Evolutionary conservation across 352 stramenopile genomes (phyloP), one percentile per base, ranked within the genome.

Genomic region (Albugo laibachii): DNA sequence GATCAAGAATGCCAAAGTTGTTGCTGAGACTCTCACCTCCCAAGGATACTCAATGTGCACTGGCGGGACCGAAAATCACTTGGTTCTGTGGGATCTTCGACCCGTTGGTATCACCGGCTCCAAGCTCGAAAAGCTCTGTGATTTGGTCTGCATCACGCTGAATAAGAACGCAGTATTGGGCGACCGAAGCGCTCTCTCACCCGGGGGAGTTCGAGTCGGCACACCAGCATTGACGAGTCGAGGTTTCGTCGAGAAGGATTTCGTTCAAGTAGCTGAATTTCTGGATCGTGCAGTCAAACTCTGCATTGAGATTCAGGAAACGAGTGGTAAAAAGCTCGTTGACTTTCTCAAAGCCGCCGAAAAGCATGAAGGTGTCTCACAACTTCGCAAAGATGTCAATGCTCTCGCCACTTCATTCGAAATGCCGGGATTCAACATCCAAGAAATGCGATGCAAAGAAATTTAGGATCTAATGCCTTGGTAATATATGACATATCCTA

Each of bases 101-200:
- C 88, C 92, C 11, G 56, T 88, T 53, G 83, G 81, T 45, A 69
- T 99, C 38, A 98, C 93, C 41, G 95, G 95, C 62, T 95, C 88
- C 42, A 99, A 98, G 76, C 83, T 99, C 31, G 93, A 99, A 72
- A 98, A 97, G 65, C 74, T 98, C 5, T 97, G 94, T 56, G 95
- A 99, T 61, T 64, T 91, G 39, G 89, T 94, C 12, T 85, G 83
- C 64, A 99, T 99, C 57, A 98, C 95, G 42, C 74, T 98, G 2
- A 99, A 99, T 77, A 99, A 99, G 77, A 99, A 99, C 68, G 94
- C 93, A 15, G 85, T 99, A 16, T 71, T 94, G 36, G 94, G 95
- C 40, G 94, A 98, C 72, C 74, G 87, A 48, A 97, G 84, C 21
- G 94, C 95, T 31, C 58, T 98, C 24, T 96, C 92, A 43, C 77